These are phyloP conservation scores for Deuterostichococcus epilithicus DNA, from an alignment of 139 green algal species.

Conservation along the genomic window DNA sequence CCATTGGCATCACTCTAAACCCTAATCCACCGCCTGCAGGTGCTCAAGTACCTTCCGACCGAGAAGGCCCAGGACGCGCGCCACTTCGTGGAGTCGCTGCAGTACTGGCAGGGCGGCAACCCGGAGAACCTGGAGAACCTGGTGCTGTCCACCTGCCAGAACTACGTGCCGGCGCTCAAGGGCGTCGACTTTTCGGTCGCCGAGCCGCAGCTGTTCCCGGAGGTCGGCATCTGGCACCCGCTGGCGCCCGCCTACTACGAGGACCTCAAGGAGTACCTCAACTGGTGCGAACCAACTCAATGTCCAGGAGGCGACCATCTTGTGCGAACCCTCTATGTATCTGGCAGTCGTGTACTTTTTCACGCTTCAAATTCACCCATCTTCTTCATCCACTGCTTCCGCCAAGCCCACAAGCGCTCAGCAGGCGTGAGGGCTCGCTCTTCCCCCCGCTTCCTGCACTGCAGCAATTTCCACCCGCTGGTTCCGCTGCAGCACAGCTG, in stretches of 20 bases:
- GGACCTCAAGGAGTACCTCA: slow-evolving; percentile 99
- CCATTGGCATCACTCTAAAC: too few relatives aligned
- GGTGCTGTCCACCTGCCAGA: slow-evolving; percentile 76
- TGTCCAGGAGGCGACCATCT: not conserved
- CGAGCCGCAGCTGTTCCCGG: slow-evolving; percentile 90
- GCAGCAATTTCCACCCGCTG: not conserved
- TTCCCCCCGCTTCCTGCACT: not conserved
- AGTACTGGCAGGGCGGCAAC: slow-evolving; percentile 99
- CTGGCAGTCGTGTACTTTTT: too few relatives aligned
- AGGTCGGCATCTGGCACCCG: slow-evolving; percentile 98
- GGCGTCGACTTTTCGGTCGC: slow-evolving; percentile 63
- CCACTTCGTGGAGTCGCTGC: slow-evolving; percentile 88
- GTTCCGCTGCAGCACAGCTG: not conserved
- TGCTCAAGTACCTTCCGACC: slow-evolving; percentile 93
- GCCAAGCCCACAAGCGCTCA: too few relatives aligned
- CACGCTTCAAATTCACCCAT: too few relatives aligned
- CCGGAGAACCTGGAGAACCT: slow-evolving; percentile 98
- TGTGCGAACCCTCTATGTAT: too few relatives aligned
- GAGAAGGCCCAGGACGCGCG: slow-evolving; percentile 85
- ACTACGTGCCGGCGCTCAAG: slow-evolving; percentile 88
- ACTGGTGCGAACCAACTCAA: slow-evolving; percentile 61
- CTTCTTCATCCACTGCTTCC: too few relatives aligned
- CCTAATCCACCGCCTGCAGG: too few relatives aligned
- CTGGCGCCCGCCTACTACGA: slow-evolving; percentile 85
- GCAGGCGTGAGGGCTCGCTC: too few relatives aligned